Base-by-base conservation (phyloP, 495 filamentous ascomycete species). In the Aspergillus taichungensis region DNA sequence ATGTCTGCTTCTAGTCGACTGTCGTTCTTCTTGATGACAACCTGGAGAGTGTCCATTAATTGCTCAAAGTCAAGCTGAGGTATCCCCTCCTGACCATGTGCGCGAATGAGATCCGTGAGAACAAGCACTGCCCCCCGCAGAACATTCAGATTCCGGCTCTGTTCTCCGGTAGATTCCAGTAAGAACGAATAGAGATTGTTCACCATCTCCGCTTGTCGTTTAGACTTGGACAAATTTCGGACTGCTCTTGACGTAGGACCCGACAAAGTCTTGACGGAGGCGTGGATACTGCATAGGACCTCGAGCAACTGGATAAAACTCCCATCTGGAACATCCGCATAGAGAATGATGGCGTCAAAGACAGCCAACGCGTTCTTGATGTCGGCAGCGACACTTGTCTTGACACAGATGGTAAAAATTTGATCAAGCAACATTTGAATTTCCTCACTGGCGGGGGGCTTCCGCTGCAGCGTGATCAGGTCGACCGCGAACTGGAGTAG, bases 381-480 rank as follows among this genome's bases (percentile, higher is more conserved):
- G 52, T 95, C 90, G 13, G 72, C 71, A 13, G 80, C 75, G 34
- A 81, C 70, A 31, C 77, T 84, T 2, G 91, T 94, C 44, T 77
- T 82, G 50, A 72, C 79, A 71, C 86, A 92, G 9, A 94, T 83
- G 8, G 68, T 71, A 37, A 92, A 75, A 8, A 88, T 67, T 11
- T 76, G 74, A 18, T 75, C 71, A 30, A 98, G 75, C 40, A 98
- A 60, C 7, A 63, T 56, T 43, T 75, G 76, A 34, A 89, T 72
- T 42, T 87, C 82, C 27, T 73, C 71, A 40, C 85, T 79, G 32
- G 75, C 73, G 33, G 88, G 84, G 28, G 82, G 75, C 46, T 82
- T 85, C 59, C 83, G 84, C 62, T 88, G 91, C 64, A 91, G 83
- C 52, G 84, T 89, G 63, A 92, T 82, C 47, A 92, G 67, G 54